Percentiles rank a stretch among this genome's conserved stretches.
phyloP scores from a whole-genome alignment of 2,329 filamentous ascomycete species.

The Decorospora gaudefroyi region DNA sequence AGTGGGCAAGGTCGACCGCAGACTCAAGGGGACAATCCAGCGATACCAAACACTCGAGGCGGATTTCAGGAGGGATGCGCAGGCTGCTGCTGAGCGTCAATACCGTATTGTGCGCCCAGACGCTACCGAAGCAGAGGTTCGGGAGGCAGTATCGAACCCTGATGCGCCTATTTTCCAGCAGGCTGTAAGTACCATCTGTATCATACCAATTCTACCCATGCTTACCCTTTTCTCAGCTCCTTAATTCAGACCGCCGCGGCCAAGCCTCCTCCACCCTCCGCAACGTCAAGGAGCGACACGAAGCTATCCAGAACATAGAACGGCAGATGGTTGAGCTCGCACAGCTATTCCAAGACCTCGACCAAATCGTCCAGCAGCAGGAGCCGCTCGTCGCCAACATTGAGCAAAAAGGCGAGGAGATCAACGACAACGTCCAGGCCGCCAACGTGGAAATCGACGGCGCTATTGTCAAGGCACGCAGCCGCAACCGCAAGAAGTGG shows the following conservation, averaged over 20 bases:
- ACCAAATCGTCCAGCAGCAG: slow-evolving; percentile 83
- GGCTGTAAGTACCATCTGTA: slow-evolving; percentile 55
- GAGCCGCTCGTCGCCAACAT: slow-evolving; percentile 79
- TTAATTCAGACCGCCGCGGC: slow-evolving; percentile 78
- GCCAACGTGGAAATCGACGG: slow-evolving; percentile 80
- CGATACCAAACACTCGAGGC: slow-evolving; percentile 80
- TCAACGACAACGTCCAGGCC: slow-evolving; percentile 80
- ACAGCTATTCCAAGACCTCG: slow-evolving; percentile 87
- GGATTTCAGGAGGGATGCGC: slow-evolving; percentile 76
- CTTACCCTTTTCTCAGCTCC: slow-evolving; percentile 58
- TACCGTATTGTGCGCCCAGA: slow-evolving; percentile 88
- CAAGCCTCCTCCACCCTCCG: slow-evolving; percentile 78
- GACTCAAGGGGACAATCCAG: slow-evolving; percentile 79
- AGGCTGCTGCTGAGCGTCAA: slow-evolving; percentile 84
- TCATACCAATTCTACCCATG: background rate
- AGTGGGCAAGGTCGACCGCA: slow-evolving; percentile 77
- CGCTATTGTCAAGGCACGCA: slow-evolving; percentile 78
- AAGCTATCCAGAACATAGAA: slow-evolving; percentile 90
- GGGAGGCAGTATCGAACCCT: slow-evolving; percentile 73
- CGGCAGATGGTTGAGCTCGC: slow-evolving; percentile 84
- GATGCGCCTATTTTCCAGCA: slow-evolving; percentile 85
- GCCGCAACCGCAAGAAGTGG: slow-evolving; percentile 86
- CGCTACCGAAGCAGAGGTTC: slow-evolving; percentile 76
- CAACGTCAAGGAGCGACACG: slow-evolving; percentile 81
- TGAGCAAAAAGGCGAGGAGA: slow-evolving; percentile 83